phyloP scores from a whole-genome alignment of 768 basidiomycete species.

The Leccinum uliginosum region DNA sequence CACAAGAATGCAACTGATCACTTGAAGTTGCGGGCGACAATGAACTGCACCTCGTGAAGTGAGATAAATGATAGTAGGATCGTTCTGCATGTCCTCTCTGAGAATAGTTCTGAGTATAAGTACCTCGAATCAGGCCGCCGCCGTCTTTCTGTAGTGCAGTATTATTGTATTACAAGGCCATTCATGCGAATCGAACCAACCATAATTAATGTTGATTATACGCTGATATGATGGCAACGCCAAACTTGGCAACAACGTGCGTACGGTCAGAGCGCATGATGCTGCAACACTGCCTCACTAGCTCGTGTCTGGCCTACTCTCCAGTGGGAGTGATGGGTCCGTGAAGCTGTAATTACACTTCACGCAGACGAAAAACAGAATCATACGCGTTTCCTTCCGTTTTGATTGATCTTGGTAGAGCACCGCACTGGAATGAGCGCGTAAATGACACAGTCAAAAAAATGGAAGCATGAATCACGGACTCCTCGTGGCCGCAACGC shows the following conservation, averaged over 20 bases:
- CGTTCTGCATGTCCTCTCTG: neutral
- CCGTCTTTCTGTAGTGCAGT: neutral
- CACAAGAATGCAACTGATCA: too few relatives aligned
- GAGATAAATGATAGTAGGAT: neutral
- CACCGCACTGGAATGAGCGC: conserved; percentile 61
- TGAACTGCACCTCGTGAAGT: neutral
- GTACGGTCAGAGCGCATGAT: conserved; percentile 1
- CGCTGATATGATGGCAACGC: neutral
- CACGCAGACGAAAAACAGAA: conserved; percentile 85
- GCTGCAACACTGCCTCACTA: conserved; percentile 12
- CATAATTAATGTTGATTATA: neutral
- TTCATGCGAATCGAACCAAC: neutral
- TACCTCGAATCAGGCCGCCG: neutral
- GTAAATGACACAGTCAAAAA: conserved; percentile 1
- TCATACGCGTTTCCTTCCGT: conserved; percentile 93
- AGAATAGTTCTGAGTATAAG: neutral
- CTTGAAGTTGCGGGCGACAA: neutral
- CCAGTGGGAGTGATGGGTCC: conserved; percentile 58
- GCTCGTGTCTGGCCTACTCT: conserved; percentile 33
- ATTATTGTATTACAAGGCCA: neutral
- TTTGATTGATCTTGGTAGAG: conserved; percentile 97
- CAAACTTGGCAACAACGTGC: neutral
- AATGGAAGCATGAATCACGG: conserved; percentile 27
- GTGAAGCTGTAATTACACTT: conserved; percentile 75
- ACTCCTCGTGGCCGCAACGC: conserved; percentile 79